Evolutionary conservation across 1,284 basidiomycete genomes (phyloP).

Genomic region (Stygiomarasmius scandens): DNA sequence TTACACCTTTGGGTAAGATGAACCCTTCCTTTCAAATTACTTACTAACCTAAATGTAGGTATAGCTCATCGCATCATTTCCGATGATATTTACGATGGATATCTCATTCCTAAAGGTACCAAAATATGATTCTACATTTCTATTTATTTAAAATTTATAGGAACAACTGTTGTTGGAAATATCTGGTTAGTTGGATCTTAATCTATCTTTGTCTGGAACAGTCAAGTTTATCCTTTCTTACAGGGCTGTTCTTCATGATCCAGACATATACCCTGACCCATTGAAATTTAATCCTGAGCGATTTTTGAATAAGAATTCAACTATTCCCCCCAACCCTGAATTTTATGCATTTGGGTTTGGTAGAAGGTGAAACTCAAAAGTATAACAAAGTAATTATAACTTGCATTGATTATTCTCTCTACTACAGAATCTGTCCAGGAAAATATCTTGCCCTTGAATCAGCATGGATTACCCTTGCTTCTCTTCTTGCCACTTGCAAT

Average conservation of each 20-base stretch:
- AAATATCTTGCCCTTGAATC: slow-evolving; percentile 30
- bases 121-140: not conserved
- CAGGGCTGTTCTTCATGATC: slow-evolving; percentile 1
- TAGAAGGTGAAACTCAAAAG: slow-evolving; percentile 10
- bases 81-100: slow-evolving; percentile 19
- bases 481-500: slow-evolving; percentile 28
- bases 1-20: slow-evolving; percentile 20
- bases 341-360: slow-evolving; percentile 13
- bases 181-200: slow-evolving; percentile 17
- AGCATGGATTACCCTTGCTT: slow-evolving; percentile 31
- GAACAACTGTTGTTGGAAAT: slow-evolving; percentile 22
- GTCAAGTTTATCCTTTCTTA: not conserved
- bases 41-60: slow-evolving; percentile 2
- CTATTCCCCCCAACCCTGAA: not conserved
- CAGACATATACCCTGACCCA: slow-evolving; percentile 1
- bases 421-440: slow-evolving; percentile 31
- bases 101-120: slow-evolving; percentile 19
- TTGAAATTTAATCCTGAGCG: slow-evolving; percentile 2
- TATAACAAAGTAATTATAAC: not conserved
- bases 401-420: not conserved
- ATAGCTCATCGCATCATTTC: slow-evolving; percentile 17
- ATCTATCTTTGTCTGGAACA: too few species aligned
- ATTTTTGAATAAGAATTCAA: not conserved
- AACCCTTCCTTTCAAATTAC: not conserved
- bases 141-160: not conserved